A percentile compares a stretch with the other conserved stretches of the same genome.
Evolutionary conservation across 805 yeast genomes (phyloP).

Genomic region (Myxozyma melibiosi): DNA sequence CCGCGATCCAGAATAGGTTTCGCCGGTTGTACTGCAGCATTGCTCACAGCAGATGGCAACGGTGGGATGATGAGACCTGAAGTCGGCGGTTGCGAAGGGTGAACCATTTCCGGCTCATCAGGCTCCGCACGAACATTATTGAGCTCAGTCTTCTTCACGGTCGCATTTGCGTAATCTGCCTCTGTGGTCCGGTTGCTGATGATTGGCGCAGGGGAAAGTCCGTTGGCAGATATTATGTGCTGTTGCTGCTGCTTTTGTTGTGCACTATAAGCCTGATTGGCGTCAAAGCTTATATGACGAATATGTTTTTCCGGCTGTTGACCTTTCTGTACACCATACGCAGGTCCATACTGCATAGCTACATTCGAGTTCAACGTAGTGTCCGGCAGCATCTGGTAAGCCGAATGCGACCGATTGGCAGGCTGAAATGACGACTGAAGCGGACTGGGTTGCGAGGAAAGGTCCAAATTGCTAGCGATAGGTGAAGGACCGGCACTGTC

Average conservation of each 20-base stretch:
- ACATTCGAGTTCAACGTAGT: background rate
- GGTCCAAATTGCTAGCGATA: background rate
- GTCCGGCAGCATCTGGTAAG: background rate
- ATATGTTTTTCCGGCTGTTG: too few relatives aligned
- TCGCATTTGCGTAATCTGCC: too few relatives aligned
- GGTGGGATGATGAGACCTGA: background rate
- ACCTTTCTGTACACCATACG: too few relatives aligned
- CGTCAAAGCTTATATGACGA: too few relatives aligned
- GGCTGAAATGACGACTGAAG: background rate
- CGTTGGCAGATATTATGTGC: background rate
- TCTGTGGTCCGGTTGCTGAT: too few relatives aligned
- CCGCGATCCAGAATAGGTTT: background rate
- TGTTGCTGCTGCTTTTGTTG: background rate
- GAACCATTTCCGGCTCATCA: constrained; percentile 17
- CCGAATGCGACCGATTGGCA: background rate
- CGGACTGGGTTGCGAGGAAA: constrained; percentile 3
- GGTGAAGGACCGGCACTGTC: background rate
- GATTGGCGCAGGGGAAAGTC: too few relatives aligned
- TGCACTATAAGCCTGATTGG: background rate
- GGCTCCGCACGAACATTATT: too few relatives aligned
- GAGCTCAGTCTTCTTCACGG: too few relatives aligned
- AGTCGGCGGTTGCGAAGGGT: constrained; percentile 14
- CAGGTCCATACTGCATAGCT: background rate
- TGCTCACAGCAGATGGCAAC: background rate
- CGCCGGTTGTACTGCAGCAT: background rate